Evolutionary conservation across 345 rosid genomes (phyloP).

Genomic region (Syzygium aromaticum): DNA sequence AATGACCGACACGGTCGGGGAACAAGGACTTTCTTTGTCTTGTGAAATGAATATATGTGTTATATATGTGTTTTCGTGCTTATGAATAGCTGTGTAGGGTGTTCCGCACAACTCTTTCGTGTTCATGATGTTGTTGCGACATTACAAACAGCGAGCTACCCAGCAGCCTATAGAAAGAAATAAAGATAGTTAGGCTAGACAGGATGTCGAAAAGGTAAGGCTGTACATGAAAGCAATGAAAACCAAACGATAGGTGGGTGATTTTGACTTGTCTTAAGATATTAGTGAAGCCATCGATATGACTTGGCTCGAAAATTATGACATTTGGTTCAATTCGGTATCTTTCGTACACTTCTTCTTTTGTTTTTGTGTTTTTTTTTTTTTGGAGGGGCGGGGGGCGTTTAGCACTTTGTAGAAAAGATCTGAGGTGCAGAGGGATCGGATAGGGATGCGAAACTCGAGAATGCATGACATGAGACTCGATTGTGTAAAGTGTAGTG

Average conservation of each 20-base stretch:
- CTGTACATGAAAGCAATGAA: background rate
- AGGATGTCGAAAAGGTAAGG: background rate
- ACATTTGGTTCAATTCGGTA: background rate
- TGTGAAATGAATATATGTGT: background rate
- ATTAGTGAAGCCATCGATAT: background rate
- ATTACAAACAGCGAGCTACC: background rate
- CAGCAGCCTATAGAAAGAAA: background rate
- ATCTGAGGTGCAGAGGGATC: background rate
- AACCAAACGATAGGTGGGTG: background rate
- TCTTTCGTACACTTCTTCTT: background rate
- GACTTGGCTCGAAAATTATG: background rate
- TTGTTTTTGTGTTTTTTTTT: background rate
- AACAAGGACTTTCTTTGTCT: background rate
- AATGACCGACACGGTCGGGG: background rate
- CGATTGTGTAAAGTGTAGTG: background rate
- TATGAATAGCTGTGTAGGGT: background rate
- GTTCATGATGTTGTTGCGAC: background rate
- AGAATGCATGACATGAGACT: background rate
- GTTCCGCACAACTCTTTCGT: background rate
- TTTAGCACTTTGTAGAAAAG: background rate
- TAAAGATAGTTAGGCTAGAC: background rate
- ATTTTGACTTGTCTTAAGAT: background rate
- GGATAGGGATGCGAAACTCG: background rate
- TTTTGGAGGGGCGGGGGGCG: no score
- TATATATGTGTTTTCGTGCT: background rate